Base-by-base conservation (phyloP, 345 rosid genomes). In the Pistacia vera region DNA sequence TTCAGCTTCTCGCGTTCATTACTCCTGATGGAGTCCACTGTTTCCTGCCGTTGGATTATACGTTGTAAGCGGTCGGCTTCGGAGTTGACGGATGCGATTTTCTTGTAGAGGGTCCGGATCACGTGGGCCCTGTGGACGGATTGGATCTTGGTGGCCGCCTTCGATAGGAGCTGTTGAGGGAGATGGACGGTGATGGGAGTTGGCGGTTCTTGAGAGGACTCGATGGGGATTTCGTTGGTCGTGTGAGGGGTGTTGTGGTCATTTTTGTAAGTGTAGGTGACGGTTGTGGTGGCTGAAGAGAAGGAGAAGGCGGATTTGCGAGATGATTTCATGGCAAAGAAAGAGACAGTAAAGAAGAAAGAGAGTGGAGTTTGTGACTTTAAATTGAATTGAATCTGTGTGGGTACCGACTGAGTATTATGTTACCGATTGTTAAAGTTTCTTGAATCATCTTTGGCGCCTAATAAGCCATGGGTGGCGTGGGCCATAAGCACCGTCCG, bases 21-120 rank as follows among this genome's bases (percentile, higher is more conserved):
- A 60, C 74, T 76, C 84, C 97, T 87, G 63, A 93, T 74, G 36
- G 93, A 80, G 73, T 93, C 98, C 13, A 95, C 98, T 0, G 97
- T 93, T 14, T 93, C 98, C 85, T 95, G 97, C 80, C 70, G 81
- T 71, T 95, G 98, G 90, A 95, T 95, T 68, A 81, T 57, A 68
- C 73, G 85, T 81, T 91, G 92, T 16, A 88, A 78, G n/a, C 52
- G 76, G 70, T 83, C 83, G 62, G 98, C 97, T 63, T 87, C 91
- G 46, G 87, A 81, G 51, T 82, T 71, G 77, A 90, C 91, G 61
- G 86, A 33, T 1, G 85, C 72, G 75, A 95, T 90, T 57, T 51
- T 82, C 60, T 67, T 83, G 90, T 87, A 91, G 51, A 90, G 94
- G 18, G 44, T 52, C 55, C 94, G 90, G 83, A 88, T 85, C 74